Evolutionary conservation across 2,329 filamentous ascomycete species (phyloP).

Genomic region (Clonostachys byssicola): DNA sequence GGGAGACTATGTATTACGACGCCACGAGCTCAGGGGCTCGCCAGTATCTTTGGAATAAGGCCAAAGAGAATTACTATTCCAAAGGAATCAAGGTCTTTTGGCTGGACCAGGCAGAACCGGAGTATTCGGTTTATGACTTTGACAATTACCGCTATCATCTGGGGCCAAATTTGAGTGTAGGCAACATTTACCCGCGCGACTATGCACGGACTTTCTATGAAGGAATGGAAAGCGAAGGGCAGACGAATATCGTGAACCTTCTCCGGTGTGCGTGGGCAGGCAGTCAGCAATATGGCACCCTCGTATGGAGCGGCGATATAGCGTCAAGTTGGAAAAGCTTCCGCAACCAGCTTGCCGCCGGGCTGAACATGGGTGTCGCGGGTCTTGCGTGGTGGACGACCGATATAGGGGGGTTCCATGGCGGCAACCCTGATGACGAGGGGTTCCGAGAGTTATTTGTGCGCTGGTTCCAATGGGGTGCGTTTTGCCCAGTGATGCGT

Average conservation of each 20-base stretch:
- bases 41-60: conserved; percentile 54
- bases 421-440: conserved; percentile 50
- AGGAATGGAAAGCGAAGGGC: conserved; percentile 46
- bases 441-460: conserved; percentile 59
- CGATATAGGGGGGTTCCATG: conserved; percentile 67
- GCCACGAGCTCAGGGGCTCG: conserved; percentile 57
- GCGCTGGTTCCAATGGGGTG: conserved; percentile 66
- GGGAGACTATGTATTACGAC: conserved; percentile 57
- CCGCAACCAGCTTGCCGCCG: conserved; percentile 56
- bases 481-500: conserved; percentile 64
- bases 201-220: conserved; percentile 59
- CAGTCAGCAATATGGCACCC: conserved; percentile 58
- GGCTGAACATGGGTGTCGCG: conserved; percentile 60
- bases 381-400: conserved; percentile 68
- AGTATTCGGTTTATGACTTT: conserved; percentile 62
- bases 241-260: conserved; percentile 53
- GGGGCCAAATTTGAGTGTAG: conserved; percentile 31
- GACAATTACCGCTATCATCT: conserved; percentile 59
- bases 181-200: conserved; percentile 55
- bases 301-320: conserved; percentile 66
- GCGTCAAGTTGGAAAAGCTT: conserved; percentile 59
- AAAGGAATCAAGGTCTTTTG: conserved; percentile 62
- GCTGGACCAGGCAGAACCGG: conserved; percentile 66
- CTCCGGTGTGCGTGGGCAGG: conserved; percentile 44
- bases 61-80: conserved; percentile 54